A percentile compares a stretch with the other conserved stretches of the same genome.
phyloP scores from a whole-genome alignment of 208 protist species.

The Tetramitus jugosus region DNA sequence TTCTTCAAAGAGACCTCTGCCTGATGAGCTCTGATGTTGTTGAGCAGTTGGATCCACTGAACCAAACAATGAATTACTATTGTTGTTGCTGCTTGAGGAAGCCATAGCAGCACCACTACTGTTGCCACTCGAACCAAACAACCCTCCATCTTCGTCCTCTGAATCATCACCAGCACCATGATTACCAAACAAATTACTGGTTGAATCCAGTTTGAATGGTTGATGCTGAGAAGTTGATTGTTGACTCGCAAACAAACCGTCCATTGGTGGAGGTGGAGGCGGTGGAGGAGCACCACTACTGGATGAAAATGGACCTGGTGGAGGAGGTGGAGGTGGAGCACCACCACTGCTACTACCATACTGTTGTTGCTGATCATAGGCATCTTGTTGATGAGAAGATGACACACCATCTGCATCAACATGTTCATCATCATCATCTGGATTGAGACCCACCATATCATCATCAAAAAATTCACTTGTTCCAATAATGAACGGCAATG shows the following conservation, averaged over 20 bases:
- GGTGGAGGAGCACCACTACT: not conserved
- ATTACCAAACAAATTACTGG: not conserved
- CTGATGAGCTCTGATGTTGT: not conserved
- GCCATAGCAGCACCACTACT: not conserved
- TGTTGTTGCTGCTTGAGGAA: too few species aligned
- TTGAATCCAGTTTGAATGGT: not conserved
- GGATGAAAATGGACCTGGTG: not conserved
- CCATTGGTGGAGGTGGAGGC: not conserved
- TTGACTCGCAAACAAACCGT: not conserved
- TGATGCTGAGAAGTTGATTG: not conserved
- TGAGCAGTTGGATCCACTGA: not conserved
- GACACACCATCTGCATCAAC: not conserved
- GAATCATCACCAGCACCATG: not conserved
- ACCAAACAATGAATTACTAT: not conserved
- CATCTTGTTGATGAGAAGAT: too few species aligned
- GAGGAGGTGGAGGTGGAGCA: not conserved
- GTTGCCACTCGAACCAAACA: not conserved
- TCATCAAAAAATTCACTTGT: not conserved
- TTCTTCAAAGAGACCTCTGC: not conserved
- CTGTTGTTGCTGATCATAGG: not conserved
- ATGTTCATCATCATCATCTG: constrained; percentile 4
- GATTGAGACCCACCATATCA: not conserved
- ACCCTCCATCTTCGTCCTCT: not conserved
- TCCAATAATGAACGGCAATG: constrained; percentile 17
- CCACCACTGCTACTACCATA: not conserved